These are phyloP conservation scores for Plectosphaerella cucumerina DNA, from an alignment of 2,329 filamentous ascomycete genomes.

Conservation along the genomic window DNA sequence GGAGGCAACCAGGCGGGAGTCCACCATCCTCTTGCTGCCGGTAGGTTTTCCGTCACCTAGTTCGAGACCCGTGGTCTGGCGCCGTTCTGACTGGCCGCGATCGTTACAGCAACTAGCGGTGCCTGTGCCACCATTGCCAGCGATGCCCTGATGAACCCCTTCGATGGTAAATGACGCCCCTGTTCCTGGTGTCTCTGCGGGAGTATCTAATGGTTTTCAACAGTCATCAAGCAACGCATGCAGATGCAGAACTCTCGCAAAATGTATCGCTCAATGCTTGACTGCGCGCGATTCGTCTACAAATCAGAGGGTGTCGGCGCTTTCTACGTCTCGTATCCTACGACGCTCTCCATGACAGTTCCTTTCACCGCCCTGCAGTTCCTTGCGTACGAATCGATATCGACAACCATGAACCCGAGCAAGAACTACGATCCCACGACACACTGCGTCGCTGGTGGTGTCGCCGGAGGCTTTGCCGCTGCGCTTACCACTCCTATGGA, in stretches of 20 bases:
- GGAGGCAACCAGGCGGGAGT: conserved; percentile 84
- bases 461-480: conserved; percentile 90
- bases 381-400: conserved; percentile 95
- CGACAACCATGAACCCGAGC: conserved; percentile 83
- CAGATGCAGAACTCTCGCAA: conserved; percentile 91
- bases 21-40: conserved; percentile 90
- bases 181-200: background rate
- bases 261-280: conserved; percentile 77
- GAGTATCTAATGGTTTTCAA: background rate
- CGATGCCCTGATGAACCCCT: conserved; percentile 98
- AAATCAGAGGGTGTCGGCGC: conserved; percentile 80
- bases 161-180: conserved; percentile 65
- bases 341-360: conserved; percentile 96
- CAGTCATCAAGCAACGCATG: conserved; percentile 99
- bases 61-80: background rate
- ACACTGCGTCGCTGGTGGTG: conserved; percentile 86
- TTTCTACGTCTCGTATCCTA: conserved; percentile 98
- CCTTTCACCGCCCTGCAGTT: conserved; percentile 97
- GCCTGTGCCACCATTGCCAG: conserved; percentile 94
- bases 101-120: conserved; percentile 72
- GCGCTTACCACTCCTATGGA: conserved; percentile 94
- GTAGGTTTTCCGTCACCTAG: conserved; percentile 43
- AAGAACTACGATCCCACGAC: conserved; percentile 88
- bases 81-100: background rate
- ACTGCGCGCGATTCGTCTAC: conserved; percentile 88